These are phyloP conservation scores for Picea sitchensis DNA, from an alignment of 75 land plant genomes.

Conservation along the genomic window DNA sequence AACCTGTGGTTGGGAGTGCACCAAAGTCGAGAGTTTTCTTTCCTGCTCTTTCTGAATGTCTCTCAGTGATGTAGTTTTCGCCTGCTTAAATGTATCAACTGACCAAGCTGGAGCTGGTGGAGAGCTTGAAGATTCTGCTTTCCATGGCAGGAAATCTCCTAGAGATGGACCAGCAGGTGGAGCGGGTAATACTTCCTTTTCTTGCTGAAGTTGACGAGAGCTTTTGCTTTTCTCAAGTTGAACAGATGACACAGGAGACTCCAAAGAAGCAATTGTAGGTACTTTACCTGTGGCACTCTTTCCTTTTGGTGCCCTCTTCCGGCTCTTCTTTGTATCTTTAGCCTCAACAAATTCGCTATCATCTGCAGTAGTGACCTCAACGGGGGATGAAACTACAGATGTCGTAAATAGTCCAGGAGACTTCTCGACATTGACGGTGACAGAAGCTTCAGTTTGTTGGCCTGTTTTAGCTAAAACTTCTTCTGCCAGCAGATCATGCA, in stretches of 20 bases:
- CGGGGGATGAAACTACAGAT: background rate
- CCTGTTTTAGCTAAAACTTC: constrained; percentile 44
- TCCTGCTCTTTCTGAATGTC: constrained; percentile 90
- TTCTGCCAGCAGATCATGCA: constrained; percentile 64
- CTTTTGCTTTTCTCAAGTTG: constrained; percentile 42
- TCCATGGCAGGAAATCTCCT: constrained; percentile 77
- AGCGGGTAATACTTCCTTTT: constrained; percentile 67
- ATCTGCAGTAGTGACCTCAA: constrained; percentile 21
- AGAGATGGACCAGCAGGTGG: constrained; percentile 88
- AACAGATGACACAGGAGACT: constrained; percentile 24
- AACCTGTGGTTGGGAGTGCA: constrained; percentile 16
- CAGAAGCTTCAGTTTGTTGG: constrained; percentile 21
- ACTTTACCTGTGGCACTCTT: constrained; percentile 39
- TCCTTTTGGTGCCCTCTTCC: constrained; percentile 73
- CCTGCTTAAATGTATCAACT: constrained; percentile 44
- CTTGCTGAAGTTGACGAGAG: constrained; percentile 30
- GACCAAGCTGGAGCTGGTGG: constrained; percentile 83
- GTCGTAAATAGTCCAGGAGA: constrained; percentile 2
- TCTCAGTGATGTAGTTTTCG: constrained; percentile 66
- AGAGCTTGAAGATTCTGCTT: constrained; percentile 49
- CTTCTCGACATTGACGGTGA: background rate
- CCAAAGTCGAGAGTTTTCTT: constrained; percentile 19
- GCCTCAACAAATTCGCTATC: constrained; percentile 88
- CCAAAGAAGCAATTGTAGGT: constrained; percentile 24
- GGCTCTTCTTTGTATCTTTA: constrained; percentile 83